phyloP scores from a whole-genome alignment of 139 green algal genomes.

The Bryopsis sp. region DNA sequence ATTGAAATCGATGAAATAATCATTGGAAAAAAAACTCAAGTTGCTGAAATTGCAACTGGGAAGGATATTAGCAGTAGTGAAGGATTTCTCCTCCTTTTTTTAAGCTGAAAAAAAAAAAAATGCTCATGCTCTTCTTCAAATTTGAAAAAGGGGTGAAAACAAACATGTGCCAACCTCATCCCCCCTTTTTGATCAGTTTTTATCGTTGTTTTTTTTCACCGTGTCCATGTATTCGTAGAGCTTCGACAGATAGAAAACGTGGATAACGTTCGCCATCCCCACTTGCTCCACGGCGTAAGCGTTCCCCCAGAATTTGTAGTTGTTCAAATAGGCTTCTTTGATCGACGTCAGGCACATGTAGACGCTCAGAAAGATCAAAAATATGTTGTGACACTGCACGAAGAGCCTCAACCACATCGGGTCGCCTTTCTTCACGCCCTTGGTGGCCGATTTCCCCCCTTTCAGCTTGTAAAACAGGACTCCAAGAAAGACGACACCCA shows the following conservation, averaged over 20 bases:
- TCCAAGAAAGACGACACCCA: conserved; percentile 23
- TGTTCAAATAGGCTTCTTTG: conserved; percentile 12
- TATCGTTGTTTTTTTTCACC: too few relatives aligned
- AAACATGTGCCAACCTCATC: too few relatives aligned
- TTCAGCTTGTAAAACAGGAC: background rate
- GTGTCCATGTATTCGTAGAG: conserved; percentile 66
- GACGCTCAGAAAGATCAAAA: conserved; percentile 35
- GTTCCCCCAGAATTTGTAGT: conserved; percentile 48
- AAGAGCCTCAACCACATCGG: conserved; percentile 24
- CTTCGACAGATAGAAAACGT: conserved; percentile 61
- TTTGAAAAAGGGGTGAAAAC: too few relatives aligned
- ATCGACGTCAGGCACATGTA: conserved; percentile 39
- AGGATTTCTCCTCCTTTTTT: too few relatives aligned
- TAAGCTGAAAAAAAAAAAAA: too few relatives aligned
- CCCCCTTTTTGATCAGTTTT: too few relatives aligned
- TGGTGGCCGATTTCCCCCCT: conserved; percentile 14
- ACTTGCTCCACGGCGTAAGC: conserved; percentile 28
- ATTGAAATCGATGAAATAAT: too few relatives aligned
- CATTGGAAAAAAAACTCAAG: too few relatives aligned
- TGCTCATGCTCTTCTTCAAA: too few relatives aligned
- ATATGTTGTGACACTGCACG: conserved; percentile 48
- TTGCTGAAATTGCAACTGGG: too few relatives aligned
- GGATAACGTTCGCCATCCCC: conserved; percentile 40
- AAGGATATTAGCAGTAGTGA: too few relatives aligned
- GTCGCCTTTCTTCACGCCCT: conserved; percentile 19